These are phyloP conservation scores for Eimeria maxima DNA, from an alignment of 169 alveolate genomes.

Conservation along the genomic window DNA sequence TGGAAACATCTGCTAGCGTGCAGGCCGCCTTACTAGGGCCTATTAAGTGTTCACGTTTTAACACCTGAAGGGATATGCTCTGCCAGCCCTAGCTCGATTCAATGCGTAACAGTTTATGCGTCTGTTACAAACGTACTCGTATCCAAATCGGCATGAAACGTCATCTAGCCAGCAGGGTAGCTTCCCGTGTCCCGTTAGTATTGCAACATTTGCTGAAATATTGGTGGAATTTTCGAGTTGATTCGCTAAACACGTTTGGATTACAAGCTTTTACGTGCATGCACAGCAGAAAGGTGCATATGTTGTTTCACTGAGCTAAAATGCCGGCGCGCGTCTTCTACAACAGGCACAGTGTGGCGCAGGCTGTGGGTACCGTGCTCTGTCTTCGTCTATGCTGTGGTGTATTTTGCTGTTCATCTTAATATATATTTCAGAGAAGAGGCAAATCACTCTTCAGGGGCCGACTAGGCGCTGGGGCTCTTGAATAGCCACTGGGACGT, in stretches of 20 bases:
- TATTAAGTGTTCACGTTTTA: too few species aligned
- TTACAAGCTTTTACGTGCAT: not conserved
- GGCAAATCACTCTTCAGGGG: not conserved
- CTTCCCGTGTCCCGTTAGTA: not conserved
- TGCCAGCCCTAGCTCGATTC: not conserved
- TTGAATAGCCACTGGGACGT: not conserved
- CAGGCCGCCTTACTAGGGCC: too few species aligned
- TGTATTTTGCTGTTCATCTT: not conserved
- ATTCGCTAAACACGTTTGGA: not conserved
- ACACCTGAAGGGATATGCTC: too few species aligned
- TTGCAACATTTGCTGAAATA: not conserved
- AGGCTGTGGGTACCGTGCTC: not conserved
- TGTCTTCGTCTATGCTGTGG: not conserved
- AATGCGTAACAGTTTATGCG: not conserved
- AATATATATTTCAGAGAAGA: not conserved
- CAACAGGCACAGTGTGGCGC: not conserved
- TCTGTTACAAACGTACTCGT: not conserved
- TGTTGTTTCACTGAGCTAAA: not conserved
- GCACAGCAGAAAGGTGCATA: not conserved
- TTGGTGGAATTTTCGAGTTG: not conserved
- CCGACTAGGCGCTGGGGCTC: not conserved
- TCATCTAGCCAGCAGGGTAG: not conserved
- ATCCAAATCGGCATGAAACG: not conserved
- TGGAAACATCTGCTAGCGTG: too few species aligned
- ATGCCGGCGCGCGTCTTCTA: too few species aligned